Evolutionary conservation across 164 flowering plant species (phyloP).

Genomic region (Saururus chinensis): DNA sequence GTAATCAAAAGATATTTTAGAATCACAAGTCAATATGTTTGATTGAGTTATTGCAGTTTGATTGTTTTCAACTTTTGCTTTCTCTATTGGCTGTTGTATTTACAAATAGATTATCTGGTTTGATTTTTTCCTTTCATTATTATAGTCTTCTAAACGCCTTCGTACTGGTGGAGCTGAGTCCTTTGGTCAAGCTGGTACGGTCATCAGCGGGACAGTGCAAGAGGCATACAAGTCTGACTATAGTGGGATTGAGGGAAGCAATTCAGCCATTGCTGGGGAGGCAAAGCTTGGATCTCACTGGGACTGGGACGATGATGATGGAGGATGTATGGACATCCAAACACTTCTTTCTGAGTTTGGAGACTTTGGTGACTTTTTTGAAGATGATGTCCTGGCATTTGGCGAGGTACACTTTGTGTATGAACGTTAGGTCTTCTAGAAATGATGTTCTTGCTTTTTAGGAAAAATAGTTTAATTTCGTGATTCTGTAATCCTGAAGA

Average conservation of each 20-base stretch:
- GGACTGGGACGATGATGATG: conserved; percentile 86
- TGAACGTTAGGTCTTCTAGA: neutral
- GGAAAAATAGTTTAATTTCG: too few relatives aligned
- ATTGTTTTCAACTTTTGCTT: too few relatives aligned
- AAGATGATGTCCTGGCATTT: conserved; percentile 68
- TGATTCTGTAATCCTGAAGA: neutral
- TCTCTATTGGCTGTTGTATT: neutral
- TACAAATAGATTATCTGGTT: neutral
- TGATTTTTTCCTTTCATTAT: neutral
- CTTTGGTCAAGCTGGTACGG: conserved; percentile 47
- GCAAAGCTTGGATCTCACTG: conserved; percentile 44
- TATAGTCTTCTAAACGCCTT: conserved; percentile 70
- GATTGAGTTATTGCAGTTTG: neutral
- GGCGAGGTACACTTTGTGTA: conserved; percentile 67
- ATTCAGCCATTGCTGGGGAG: conserved; percentile 37
- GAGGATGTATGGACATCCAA: conserved; percentile 62
- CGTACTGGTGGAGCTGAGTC: conserved; percentile 53
- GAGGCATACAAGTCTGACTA: conserved; percentile 41
- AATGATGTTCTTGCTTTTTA: neutral
- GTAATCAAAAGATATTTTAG: conserved; percentile 19
- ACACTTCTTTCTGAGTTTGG: conserved; percentile 91
- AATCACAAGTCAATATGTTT: neutral
- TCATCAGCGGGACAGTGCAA: conserved; percentile 32
- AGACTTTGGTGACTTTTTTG: conserved; percentile 93
- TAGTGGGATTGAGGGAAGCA: conserved; percentile 40